Base-by-base conservation (phyloP, 495 filamentous ascomycete genomes). In the Hypoxylon fragiforme region DNA sequence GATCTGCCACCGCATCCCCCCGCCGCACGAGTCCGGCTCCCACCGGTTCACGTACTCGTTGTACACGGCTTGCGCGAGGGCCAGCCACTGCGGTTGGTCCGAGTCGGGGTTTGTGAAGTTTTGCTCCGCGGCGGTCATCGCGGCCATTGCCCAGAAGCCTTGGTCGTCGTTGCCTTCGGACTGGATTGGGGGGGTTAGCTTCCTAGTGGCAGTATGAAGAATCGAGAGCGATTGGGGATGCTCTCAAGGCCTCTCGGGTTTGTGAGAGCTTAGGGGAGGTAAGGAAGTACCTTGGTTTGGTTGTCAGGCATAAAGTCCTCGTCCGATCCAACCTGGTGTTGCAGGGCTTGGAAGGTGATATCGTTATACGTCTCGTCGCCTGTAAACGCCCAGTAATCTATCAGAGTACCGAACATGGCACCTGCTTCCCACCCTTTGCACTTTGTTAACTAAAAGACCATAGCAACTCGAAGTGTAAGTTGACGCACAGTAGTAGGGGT, bases 1-100 rank as follows among this genome's bases (percentile, higher is more conserved):
- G 34, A 94, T 88, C 73, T 95, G 90, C 90, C 90, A 95, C 24
- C 85, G 77, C 40, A 95, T 71, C 1, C 91, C 90, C 35, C 90
- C 90, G 22, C 78, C 77, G 67, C 90, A 95, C 13, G 79, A 79
- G 4, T 68, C 59, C 1, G 71, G 71, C 49, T 91, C 77, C 89
- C 89, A 92, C 2, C 87, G 75, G 0, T 73, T 69, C 1, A 80
- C 82, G 60, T 89, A 86, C 1, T 82, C 82, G 67, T 92, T 91
- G 73, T 91, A 92, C 0, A 85, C 86, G 6, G 85, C 87, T 59
- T 94, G 88, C 1, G 83, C 88, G 44, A 94, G 78, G 1, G 84
- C 86, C 0, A 94, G 74, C 89, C 89, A 92, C 51, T 86, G 82
- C 2, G 87, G 87, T 53, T 85, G 60, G 38, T 70, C 69, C 11